Evolutionary conservation across 306 rosid species (phyloP).

Genomic region (Lupinus albus): DNA sequence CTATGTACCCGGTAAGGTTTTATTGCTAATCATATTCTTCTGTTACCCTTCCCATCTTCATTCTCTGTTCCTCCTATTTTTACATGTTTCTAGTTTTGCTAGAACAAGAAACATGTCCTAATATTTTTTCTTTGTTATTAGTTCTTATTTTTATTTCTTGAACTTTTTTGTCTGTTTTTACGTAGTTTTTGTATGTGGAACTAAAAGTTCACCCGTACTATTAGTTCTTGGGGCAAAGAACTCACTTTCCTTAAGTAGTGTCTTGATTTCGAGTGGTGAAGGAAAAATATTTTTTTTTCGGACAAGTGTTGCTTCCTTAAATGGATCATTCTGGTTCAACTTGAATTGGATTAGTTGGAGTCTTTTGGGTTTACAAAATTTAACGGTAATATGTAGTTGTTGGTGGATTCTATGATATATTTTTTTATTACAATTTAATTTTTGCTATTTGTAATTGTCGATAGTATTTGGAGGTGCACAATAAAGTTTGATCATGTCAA

Average conservation of each 20-base stretch:
- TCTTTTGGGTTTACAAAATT: too few species aligned
- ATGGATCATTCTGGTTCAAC: too few species aligned
- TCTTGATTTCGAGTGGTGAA: too few species aligned
- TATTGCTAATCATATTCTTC: background rate
- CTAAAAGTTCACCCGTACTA: background rate
- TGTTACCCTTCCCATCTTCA: background rate
- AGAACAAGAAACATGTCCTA: conserved; percentile 14
- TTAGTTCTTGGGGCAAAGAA: too few species aligned
- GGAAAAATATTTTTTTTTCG: too few species aligned
- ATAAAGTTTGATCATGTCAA: background rate
- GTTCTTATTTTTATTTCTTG: background rate
- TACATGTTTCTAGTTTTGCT: conserved; percentile 31
- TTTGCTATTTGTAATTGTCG: conserved; percentile 10
- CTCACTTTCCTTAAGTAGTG: too few species aligned
- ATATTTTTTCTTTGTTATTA: background rate
- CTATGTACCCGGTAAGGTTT: conserved; percentile 60
- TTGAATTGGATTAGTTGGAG: too few species aligned
- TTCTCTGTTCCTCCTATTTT: background rate
- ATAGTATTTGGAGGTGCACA: background rate
- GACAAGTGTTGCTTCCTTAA: too few species aligned
- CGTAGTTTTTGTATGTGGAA: background rate
- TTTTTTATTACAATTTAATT: background rate
- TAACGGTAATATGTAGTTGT: background rate
- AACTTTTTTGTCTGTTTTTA: background rate
- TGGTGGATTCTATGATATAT: background rate